phyloP scores from a whole-genome alignment of 129 eudicot genomes.

The Gnaphalium uliginosum region DNA sequence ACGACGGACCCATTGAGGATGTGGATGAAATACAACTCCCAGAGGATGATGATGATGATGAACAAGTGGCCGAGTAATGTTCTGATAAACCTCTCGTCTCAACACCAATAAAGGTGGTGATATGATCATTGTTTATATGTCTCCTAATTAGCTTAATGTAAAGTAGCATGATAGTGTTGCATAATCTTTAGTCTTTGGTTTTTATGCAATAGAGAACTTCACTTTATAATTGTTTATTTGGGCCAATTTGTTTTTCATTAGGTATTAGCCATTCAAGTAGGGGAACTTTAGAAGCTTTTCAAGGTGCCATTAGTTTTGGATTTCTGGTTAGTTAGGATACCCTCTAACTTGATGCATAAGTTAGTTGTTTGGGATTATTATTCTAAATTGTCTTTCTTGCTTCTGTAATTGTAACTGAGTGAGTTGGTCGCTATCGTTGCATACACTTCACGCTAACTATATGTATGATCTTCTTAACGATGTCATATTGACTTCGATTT shows the following conservation, averaged over 20 bases:
- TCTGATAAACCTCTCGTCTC: too few relatives aligned
- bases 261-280: not conserved
- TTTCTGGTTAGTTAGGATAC: not conserved
- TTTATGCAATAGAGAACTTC: not conserved
- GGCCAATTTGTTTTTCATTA: not conserved
- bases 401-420: not conserved
- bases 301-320: not conserved
- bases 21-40: slow-evolving; percentile 12
- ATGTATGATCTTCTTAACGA: not conserved
- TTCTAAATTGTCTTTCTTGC: not conserved
- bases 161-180: not conserved
- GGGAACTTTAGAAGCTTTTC: not conserved
- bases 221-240: not conserved
- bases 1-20: not conserved
- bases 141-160: not conserved
- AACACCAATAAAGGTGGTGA: not conserved
- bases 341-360: too few relatives aligned
- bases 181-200: not conserved
- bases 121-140: not conserved
- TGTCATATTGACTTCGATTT: not conserved
- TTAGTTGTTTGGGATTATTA: not conserved
- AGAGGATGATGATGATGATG: slow-evolving; percentile 9
- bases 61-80: not conserved
- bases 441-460: not conserved
- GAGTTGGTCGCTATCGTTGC: slow-evolving; percentile 2